Evolutionary conservation across 2,329 filamentous ascomycete species (phyloP).

Genomic region (Colletotrichum tabaci): DNA sequence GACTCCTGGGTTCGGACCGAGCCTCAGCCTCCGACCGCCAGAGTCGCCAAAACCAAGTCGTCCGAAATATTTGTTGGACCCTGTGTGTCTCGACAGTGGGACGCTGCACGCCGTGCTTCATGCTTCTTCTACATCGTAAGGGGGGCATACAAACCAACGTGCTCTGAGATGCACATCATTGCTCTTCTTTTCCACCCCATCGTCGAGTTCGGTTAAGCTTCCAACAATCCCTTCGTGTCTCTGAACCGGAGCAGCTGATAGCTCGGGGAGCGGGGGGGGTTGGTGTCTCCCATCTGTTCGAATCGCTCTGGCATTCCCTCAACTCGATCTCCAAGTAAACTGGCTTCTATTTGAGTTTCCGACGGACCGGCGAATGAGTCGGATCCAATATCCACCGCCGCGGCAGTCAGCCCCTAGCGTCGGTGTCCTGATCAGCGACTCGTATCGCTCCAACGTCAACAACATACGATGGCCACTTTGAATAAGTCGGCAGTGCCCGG

Average conservation of each 20-base stretch:
- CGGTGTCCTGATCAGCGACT: not conserved
- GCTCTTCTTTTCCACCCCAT: too few relatives aligned
- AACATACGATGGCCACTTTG: conserved; percentile 30
- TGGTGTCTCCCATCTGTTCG: not conserved
- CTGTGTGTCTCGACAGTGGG: conserved; percentile 20
- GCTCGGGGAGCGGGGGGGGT: not conserved
- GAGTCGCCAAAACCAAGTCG: conserved; percentile 6
- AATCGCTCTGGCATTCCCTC: not conserved
- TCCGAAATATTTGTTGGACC: conserved; percentile 25
- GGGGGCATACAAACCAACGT: too few relatives aligned
- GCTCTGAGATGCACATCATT: too few relatives aligned
- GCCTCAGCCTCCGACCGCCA: conserved; percentile 6
- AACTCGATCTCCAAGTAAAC: not conserved
- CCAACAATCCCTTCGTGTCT: not conserved
- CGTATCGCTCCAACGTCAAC: not conserved
- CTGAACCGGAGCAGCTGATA: not conserved
- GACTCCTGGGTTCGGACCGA: conserved; percentile 23
- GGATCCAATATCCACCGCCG: not conserved
- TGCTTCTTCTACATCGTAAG: not conserved
- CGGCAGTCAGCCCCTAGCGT: not conserved
- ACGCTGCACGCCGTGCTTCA: conserved; percentile 27
- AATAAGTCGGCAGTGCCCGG: not conserved
- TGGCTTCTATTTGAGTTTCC: conserved; percentile 11
- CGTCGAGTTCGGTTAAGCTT: not conserved
- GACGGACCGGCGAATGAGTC: conserved; percentile 17